Conservation (phyloP, 306 rosid species). For the Abrus precatorius region DNA sequence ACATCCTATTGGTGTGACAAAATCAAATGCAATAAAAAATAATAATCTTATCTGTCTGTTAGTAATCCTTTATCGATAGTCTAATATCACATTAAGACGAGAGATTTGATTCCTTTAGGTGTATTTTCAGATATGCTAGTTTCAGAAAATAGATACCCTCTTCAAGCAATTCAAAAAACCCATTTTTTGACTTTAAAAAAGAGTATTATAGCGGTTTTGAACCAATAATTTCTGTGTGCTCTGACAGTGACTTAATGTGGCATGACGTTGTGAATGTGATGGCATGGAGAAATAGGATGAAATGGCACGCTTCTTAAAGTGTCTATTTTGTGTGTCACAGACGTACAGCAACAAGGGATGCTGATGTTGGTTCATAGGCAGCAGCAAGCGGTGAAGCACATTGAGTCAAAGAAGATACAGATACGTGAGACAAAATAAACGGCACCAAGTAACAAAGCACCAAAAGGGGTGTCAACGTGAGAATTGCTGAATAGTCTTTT, state of each 20-base stretch:
- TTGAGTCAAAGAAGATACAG: constrained; percentile 5
- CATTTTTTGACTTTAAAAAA: too few species aligned
- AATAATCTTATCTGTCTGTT: not conserved
- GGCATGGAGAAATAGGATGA: constrained; percentile 14
- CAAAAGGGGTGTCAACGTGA: constrained; percentile 1
- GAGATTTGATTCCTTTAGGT: not conserved
- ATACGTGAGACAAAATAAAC: not conserved
- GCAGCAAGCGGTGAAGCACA: not conserved
- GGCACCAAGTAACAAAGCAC: not conserved
- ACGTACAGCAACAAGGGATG: not conserved
- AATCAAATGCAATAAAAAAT: too few species aligned
- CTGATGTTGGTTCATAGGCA: constrained; percentile 38
- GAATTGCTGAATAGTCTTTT: not conserved
- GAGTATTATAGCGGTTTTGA: not conserved
- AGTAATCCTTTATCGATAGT: not conserved
- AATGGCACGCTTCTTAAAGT: not conserved
- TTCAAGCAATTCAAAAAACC: too few species aligned
- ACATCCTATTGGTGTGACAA: not conserved
- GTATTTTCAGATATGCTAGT: not conserved
- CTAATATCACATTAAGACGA: not conserved
- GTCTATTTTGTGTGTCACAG: not conserved
- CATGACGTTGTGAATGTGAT: not conserved
- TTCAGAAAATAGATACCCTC: too few species aligned
- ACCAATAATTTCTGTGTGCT: not conserved
- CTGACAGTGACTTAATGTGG: not conserved